These are phyloP conservation scores for Botrytis elliptica DNA, from an alignment of 2,329 filamentous ascomycete genomes.

Conservation along the genomic window DNA sequence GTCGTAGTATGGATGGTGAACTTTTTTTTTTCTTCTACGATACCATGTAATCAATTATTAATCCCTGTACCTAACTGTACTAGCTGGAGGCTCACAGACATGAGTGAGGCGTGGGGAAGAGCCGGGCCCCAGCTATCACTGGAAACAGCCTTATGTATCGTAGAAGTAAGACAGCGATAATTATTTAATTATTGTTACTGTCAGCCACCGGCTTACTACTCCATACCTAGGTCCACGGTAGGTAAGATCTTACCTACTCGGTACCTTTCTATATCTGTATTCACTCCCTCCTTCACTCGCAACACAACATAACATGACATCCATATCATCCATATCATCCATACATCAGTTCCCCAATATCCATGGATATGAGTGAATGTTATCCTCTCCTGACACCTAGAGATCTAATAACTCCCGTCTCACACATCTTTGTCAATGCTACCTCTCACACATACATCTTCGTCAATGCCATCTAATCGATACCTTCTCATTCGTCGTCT, in stretches of 20 bases:
- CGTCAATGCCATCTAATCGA: background rate
- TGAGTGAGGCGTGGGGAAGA: background rate
- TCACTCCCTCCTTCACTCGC: background rate
- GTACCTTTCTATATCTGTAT: background rate
- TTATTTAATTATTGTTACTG: background rate
- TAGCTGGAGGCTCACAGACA: background rate
- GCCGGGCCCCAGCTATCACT: background rate
- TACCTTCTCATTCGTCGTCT: constrained; percentile 10
- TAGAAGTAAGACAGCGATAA: background rate
- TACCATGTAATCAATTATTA: background rate
- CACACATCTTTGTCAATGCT: background rate
- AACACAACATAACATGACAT: background rate
- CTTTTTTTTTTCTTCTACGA: background rate
- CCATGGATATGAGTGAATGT: background rate
- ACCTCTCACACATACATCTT: background rate
- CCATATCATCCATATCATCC: background rate
- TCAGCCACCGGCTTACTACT: background rate
- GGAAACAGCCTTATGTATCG: background rate
- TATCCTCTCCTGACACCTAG: background rate
- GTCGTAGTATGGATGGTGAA: background rate
- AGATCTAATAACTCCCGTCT: no score
- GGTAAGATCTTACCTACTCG: no score
- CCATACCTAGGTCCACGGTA: no score
- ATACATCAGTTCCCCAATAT: background rate
- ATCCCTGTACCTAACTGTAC: background rate